These are phyloP conservation scores for Vitis riparia DNA, from an alignment of 164 flowering plant genomes.

Conservation along the genomic window DNA sequence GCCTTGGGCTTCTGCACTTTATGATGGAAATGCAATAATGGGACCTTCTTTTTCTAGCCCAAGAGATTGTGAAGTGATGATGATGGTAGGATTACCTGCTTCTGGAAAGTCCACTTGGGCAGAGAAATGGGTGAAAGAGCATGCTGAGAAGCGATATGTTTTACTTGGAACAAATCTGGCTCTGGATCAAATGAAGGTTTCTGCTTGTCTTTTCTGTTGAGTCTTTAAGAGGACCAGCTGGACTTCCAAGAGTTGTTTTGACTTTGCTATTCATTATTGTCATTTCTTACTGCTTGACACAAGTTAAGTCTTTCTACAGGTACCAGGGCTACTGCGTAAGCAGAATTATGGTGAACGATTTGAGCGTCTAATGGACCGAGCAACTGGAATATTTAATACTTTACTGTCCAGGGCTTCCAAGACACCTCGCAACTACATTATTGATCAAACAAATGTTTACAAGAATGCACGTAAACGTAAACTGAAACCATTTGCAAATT, in stretches of 20 bases:
- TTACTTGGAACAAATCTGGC: slow-evolving; percentile 64
- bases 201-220: neutral
- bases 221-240: neutral
- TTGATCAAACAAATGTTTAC: slow-evolving; percentile 76
- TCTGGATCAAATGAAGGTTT: slow-evolving; percentile 72
- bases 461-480: slow-evolving; percentile 65
- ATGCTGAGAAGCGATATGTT: slow-evolving; percentile 62
- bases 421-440: slow-evolving; percentile 50
- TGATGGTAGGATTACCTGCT: slow-evolving; percentile 80
- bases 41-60: slow-evolving; percentile 40
- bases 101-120: slow-evolving; percentile 73
- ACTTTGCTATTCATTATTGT: neutral
- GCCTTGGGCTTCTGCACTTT: slow-evolving; percentile 56
- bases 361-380: slow-evolving; percentile 57
- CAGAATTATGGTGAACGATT: slow-evolving; percentile 63
- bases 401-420: slow-evolving; percentile 56
- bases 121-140: slow-evolving; percentile 63
- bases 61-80: slow-evolving; percentile 53
- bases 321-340: slow-evolving; percentile 58
- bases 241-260: neutral
- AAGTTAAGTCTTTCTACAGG: slow-evolving; percentile 27
- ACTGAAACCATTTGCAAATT: slow-evolving; percentile 48
- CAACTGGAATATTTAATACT: slow-evolving; percentile 55
- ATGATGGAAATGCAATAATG: slow-evolving; percentile 45
- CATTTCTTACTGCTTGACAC: slow-evolving; percentile 8